phyloP scores from a whole-genome alignment of 805 yeast genomes.

The Yueomyces sinensis region DNA sequence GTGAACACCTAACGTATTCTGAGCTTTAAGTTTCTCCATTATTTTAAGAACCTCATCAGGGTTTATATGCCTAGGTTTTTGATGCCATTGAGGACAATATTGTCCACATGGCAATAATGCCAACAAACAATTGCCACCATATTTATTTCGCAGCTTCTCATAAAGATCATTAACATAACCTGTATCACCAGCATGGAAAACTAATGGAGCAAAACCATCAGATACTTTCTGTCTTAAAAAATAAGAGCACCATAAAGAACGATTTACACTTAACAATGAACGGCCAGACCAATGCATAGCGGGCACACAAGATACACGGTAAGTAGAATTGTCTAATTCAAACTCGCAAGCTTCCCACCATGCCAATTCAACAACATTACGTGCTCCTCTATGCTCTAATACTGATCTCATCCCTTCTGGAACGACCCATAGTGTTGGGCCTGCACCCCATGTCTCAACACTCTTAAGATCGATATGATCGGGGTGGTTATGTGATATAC shows the following conservation, averaged over 20 bases:
- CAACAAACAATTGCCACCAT: constrained; percentile 44
- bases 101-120: constrained; percentile 90
- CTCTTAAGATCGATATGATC: constrained; percentile 74
- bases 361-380: constrained; percentile 59
- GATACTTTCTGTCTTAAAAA: constrained; percentile 25
- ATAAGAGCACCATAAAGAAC: constrained; percentile 82
- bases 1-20: constrained; percentile 73
- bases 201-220: constrained; percentile 31
- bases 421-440: constrained; percentile 59
- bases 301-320: constrained; percentile 79
- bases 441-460: constrained; percentile 26
- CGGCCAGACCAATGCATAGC: constrained; percentile 98
- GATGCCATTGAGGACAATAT: constrained; percentile 91
- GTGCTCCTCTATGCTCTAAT: constrained; percentile 45
- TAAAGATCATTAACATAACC: constrained; percentile 76
- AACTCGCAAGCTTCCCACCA: constrained; percentile 78
- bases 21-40: constrained; percentile 46
- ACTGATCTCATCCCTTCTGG: constrained; percentile 64
- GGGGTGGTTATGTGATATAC: constrained; percentile 91
- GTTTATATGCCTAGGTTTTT: constrained; percentile 73
- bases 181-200: constrained; percentile 92
- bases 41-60: constrained; percentile 68
- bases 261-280: constrained; percentile 64
- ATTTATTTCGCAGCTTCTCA: constrained; percentile 45
- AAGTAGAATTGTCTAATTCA: constrained; percentile 31